Percentiles rank a stretch among this genome's conserved stretches.
phyloP scores from a whole-genome alignment of 257 asterid genomes.

The Hygrophila difformis region DNA sequence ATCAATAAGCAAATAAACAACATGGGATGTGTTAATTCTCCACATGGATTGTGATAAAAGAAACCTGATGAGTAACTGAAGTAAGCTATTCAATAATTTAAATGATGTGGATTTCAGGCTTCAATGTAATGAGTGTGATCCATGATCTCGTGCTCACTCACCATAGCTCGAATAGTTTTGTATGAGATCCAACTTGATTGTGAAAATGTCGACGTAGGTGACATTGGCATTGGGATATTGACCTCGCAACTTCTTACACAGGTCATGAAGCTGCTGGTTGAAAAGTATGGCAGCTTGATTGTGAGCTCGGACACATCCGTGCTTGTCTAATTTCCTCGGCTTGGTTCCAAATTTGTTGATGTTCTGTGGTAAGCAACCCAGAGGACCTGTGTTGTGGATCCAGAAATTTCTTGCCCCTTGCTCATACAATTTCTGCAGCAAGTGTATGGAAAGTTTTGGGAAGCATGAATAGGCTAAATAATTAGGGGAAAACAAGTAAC shows the following conservation, averaged over 20 bases:
- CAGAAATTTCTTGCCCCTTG: slow-evolving; percentile 43
- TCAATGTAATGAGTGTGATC: too few relatives aligned
- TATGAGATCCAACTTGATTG: slow-evolving; percentile 22
- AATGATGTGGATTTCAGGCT: too few relatives aligned
- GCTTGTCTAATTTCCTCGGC: slow-evolving; percentile 22
- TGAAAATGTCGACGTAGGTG: slow-evolving; percentile 33
- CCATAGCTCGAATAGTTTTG: slow-evolving; percentile 17
- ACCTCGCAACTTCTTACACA: slow-evolving; percentile 16
- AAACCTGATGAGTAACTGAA: too few relatives aligned
- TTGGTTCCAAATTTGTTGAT: slow-evolving; percentile 17
- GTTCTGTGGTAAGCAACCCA: slow-evolving; percentile 41
- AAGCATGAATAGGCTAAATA: too few relatives aligned
- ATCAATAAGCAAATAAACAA: too few relatives aligned
- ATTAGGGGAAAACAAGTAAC: too few relatives aligned
- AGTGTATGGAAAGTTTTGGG: neutral
- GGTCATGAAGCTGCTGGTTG: slow-evolving; percentile 26
- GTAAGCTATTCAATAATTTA: too few relatives aligned
- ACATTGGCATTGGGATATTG: slow-evolving; percentile 22
- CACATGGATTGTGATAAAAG: too few relatives aligned
- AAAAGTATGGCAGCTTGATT: slow-evolving; percentile 35
- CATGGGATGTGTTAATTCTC: too few relatives aligned
- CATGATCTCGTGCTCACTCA: slow-evolving; percentile 10
- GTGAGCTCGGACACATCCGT: slow-evolving; percentile 27
- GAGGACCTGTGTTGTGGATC: slow-evolving; percentile 50
- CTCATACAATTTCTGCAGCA: slow-evolving; percentile 20